These are phyloP conservation scores for Yamadazyma takamatsuzukensis DNA, from an alignment of 805 yeast genomes.

Conservation along the genomic window DNA sequence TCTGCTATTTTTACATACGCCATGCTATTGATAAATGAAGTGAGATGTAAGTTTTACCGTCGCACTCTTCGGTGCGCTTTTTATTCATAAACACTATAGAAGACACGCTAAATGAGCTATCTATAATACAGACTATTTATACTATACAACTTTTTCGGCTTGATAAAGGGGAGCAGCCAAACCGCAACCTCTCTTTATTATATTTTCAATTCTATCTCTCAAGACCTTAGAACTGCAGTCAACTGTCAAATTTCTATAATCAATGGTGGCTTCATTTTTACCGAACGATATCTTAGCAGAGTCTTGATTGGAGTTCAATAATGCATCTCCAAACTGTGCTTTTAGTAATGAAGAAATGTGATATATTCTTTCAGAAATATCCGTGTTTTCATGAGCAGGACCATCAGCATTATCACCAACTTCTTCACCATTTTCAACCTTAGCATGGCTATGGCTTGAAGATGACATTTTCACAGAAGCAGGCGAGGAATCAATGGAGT, in stretches of 20 bases:
- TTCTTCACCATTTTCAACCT: slow-evolving; percentile 14
- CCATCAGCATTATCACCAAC: slow-evolving; percentile 8
- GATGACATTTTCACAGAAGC: slow-evolving; percentile 90
- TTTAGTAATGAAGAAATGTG: slow-evolving; percentile 60
- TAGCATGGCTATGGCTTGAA: slow-evolving; percentile 46
- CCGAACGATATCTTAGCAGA: slow-evolving; percentile 72
- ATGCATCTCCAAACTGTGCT: slow-evolving; percentile 87
- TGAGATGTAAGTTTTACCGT: too few relatives aligned
- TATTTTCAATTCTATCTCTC: slow-evolving; percentile 77
- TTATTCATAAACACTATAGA: too few relatives aligned
- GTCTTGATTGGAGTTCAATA: slow-evolving; percentile 37
- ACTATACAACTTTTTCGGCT: slow-evolving; percentile 18
- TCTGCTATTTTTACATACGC: slow-evolving; percentile 10
- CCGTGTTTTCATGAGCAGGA: slow-evolving; percentile 24
- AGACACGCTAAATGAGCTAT: too few relatives aligned
- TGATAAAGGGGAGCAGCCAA: slow-evolving; percentile 81
- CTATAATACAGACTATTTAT: slow-evolving; percentile 3
- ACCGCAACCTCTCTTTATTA: slow-evolving; percentile 71
- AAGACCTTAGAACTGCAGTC: slow-evolving; percentile 70
- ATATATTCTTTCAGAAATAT: slow-evolving; percentile 28
- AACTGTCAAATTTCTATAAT: slow-evolving; percentile 63
- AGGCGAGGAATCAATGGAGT: slow-evolving; percentile 92
- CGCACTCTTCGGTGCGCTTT: too few relatives aligned
- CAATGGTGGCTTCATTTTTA: slow-evolving; percentile 65
- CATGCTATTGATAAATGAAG: too few relatives aligned